Evolutionary conservation across 441 rosid species (phyloP).

Genomic region (Gossypium aridum): DNA sequence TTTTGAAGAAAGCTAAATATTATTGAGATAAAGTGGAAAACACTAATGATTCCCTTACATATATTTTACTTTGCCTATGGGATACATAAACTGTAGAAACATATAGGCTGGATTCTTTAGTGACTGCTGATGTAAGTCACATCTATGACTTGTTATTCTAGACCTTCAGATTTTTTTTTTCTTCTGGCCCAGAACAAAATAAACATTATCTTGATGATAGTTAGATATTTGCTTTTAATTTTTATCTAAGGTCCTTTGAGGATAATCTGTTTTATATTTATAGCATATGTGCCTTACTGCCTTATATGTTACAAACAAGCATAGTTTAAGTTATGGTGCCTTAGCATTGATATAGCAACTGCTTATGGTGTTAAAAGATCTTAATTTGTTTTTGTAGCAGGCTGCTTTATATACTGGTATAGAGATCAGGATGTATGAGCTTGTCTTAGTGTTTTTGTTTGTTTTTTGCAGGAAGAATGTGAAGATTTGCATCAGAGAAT

Average conservation of each 20-base stretch:
- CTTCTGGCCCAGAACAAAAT: neutral
- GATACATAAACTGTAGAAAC: neutral
- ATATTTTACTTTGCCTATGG: neutral
- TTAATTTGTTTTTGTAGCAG: neutral
- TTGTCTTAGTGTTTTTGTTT: conserved; percentile 15
- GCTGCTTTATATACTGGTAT: neutral
- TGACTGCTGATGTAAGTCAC: neutral
- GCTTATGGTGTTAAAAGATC: neutral
- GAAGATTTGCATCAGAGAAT: conserved; percentile 48
- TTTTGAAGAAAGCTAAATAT: neutral
- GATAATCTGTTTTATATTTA: neutral
- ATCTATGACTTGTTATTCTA: neutral
- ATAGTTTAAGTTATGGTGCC: neutral
- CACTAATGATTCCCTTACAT: neutral
- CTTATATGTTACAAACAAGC: neutral
- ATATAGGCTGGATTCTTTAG: neutral
- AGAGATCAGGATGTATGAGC: neutral
- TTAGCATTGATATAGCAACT: neutral
- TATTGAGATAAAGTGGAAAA: neutral
- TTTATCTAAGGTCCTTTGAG: neutral
- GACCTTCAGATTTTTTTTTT: neutral
- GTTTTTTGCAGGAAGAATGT: conserved; percentile 58
- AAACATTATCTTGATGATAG: neutral
- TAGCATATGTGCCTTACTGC: neutral
- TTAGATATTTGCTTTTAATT: neutral